Conservation (phyloP, 2,329 filamentous ascomycete genomes). For the Didymella keratinophila region DNA sequence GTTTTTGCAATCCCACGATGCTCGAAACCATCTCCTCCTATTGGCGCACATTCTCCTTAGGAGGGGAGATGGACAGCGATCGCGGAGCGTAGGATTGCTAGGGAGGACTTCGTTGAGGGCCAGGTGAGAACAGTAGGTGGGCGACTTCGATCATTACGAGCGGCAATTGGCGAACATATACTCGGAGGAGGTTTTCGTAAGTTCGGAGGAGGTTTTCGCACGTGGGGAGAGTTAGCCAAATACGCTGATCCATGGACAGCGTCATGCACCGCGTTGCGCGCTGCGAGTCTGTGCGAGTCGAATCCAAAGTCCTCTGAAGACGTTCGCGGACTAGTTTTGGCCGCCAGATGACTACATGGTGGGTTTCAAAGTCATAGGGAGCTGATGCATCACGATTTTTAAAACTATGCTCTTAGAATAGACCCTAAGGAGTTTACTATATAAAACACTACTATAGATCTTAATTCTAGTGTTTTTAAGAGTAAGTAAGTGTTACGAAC, state of each 20-base stretch:
- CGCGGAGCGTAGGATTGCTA: neutral
- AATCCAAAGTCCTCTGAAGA: neutral
- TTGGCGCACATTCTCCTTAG: neutral
- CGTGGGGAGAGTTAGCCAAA: constrained; percentile 1
- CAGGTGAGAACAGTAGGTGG: constrained; percentile 4
- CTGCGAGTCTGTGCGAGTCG: neutral
- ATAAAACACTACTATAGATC: too few relatives aligned
- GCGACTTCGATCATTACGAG: neutral
- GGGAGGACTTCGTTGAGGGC: neutral
- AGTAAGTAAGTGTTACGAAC: too few relatives aligned
- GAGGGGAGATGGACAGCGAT: neutral
- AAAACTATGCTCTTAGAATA: too few relatives aligned
- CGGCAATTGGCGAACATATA: constrained; percentile 10
- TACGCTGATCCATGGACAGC: constrained; percentile 2
- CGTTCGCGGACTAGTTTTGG: neutral
- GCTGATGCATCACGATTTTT: neutral
- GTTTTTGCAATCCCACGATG: neutral
- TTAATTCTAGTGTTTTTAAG: too few relatives aligned
- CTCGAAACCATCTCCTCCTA: neutral
- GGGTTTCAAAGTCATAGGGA: neutral
- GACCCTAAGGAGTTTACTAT: too few relatives aligned
- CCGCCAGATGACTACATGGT: neutral
- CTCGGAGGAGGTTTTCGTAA: constrained; percentile 17
- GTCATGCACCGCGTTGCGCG: neutral
- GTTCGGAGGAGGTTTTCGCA: constrained; percentile 18